Evolutionary conservation across 2,329 filamentous ascomycete species (phyloP).

Genomic region (Fusarium humuli): DNA sequence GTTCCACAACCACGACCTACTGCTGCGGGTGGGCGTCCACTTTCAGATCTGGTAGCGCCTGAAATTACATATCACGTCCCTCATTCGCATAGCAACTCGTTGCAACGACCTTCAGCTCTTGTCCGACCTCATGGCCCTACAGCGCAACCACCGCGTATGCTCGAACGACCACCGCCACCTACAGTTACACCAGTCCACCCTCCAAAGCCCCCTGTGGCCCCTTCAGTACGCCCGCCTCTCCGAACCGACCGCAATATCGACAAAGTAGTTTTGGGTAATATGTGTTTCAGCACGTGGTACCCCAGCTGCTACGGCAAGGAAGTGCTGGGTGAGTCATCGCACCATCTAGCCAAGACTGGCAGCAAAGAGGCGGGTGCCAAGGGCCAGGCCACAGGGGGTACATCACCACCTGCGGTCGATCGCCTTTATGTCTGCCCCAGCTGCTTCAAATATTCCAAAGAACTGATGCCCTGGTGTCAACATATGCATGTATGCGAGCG

Average conservation of each 20-base stretch:
- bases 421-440: conserved; percentile 87
- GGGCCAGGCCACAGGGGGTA: conserved; percentile 43
- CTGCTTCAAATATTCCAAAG: conserved; percentile 92
- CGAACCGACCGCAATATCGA: conserved; percentile 80
- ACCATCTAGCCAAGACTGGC: conserved; percentile 46
- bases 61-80: conserved; percentile 57
- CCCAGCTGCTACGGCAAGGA: conserved; percentile 89
- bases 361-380: conserved; percentile 47
- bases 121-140: conserved; percentile 52
- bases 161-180: conserved; percentile 46
- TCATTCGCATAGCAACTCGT: conserved; percentile 47
- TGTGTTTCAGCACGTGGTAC: conserved; percentile 91
- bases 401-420: conserved; percentile 64
- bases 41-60: conserved; percentile 54
- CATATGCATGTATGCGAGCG: conserved; percentile 70
- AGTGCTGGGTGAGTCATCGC: conserved; percentile 64
- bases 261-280: conserved; percentile 85
- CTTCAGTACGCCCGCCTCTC: conserved; percentile 52
- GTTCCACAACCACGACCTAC: conserved; percentile 27
- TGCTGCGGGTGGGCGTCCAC: conserved; percentile 41
- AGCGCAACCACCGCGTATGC: conserved; percentile 48
- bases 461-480: conserved; percentile 67
- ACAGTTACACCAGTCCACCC: conserved; percentile 51
- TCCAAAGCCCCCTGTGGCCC: conserved; percentile 50
- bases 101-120: conserved; percentile 47